Evolutionary conservation across 2,329 filamentous ascomycete genomes (phyloP).

Genomic region (Ciborinia camelliae): DNA sequence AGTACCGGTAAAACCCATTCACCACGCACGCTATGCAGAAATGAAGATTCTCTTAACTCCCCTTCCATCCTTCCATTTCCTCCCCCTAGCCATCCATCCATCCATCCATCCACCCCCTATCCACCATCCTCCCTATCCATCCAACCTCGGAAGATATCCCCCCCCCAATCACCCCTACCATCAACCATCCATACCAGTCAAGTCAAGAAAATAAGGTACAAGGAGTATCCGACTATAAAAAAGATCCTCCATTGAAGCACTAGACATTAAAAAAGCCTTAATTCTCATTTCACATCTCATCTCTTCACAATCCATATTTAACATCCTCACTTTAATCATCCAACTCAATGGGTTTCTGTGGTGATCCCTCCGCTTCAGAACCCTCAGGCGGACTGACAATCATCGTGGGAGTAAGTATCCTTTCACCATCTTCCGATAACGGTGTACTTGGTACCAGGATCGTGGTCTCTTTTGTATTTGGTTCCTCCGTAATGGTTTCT

Average conservation of each 20-base stretch:
- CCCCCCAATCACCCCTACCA: background rate
- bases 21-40: constrained; percentile 27
- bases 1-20: constrained; percentile 9
- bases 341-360: constrained; percentile 32
- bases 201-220: constrained; percentile 17
- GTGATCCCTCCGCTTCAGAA: constrained; percentile 19
- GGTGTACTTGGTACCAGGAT: constrained; percentile 18
- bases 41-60: constrained; percentile 11
- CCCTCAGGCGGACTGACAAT: constrained; percentile 36
- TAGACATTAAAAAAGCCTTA: constrained; percentile 28
- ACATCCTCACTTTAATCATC: constrained; percentile 31
- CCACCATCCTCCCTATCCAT: background rate
- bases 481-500: constrained; percentile 24
- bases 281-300: constrained; percentile 22
- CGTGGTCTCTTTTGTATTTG: constrained; percentile 9
- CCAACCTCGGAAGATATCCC: background rate
- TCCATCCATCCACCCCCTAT: background rate
- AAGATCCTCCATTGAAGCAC: constrained; percentile 19
- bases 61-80: constrained; percentile 4
- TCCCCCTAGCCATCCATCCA: background rate
- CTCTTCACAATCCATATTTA: constrained; percentile 27
- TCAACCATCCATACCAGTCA: background rate
- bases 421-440: constrained; percentile 24
- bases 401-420: constrained; percentile 31
- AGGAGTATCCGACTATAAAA: constrained; percentile 12